phyloP scores from a whole-genome alignment of 192 early-diverging fungal genomes.

The Umbelopsis sp. region DNA sequence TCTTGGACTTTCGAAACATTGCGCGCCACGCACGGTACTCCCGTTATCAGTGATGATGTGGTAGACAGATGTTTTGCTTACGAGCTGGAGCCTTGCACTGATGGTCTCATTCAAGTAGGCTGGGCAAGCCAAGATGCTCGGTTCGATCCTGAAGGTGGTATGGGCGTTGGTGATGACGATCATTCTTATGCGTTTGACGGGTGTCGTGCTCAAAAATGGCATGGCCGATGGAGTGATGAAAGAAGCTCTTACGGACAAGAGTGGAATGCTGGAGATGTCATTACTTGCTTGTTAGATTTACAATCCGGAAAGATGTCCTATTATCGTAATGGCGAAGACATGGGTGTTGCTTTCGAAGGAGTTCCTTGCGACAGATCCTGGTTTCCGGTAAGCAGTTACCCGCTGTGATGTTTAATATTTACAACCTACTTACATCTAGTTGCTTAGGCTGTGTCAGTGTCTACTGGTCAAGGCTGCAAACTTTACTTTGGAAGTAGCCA shows the following conservation, averaged over 20 bases:
- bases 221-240: constrained; percentile 46
- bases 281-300: constrained; percentile 59
- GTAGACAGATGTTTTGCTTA: constrained; percentile 52
- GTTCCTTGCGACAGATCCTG: constrained; percentile 29
- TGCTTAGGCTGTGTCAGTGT: constrained; percentile 59
- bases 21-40: constrained; percentile 20
- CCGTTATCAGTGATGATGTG: background rate
- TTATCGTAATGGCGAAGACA: constrained; percentile 55
- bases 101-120: constrained; percentile 70
- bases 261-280: constrained; percentile 60
- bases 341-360: constrained; percentile 65
- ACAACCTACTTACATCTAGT: background rate
- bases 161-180: constrained; percentile 69
- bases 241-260: constrained; percentile 31
- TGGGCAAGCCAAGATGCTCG: constrained; percentile 52
- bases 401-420: too few species aligned
- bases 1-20: constrained; percentile 42
- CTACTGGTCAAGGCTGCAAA: constrained; percentile 57
- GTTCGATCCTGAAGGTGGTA: constrained; percentile 68
- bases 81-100: constrained; percentile 41
- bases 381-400: constrained; percentile 38
- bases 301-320: constrained; percentile 54
- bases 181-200: constrained; percentile 72
- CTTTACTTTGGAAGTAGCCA: constrained; percentile 57
- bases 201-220: constrained; percentile 63